Conservation (phyloP, 768 basidiomycete species). For the Podaxis sp. region DNA sequence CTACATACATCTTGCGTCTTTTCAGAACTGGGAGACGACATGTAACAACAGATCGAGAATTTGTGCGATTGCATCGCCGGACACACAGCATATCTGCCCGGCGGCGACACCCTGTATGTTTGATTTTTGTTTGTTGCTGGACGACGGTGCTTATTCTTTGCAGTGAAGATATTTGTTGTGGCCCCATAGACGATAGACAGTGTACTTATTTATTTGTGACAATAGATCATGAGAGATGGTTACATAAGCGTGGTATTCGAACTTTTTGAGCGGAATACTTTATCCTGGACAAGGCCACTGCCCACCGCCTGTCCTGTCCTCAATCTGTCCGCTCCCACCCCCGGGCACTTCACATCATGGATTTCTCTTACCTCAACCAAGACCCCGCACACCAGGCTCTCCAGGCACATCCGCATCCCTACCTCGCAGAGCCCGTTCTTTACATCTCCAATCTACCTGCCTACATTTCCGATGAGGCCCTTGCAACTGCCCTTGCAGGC, state of each 20-base stretch:
- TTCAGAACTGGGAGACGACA: background rate
- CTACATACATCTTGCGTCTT: background rate
- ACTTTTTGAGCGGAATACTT: background rate
- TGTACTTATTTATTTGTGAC: conserved; percentile 1
- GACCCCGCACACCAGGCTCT: conserved; percentile 31
- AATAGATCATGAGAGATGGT: conserved; percentile 13
- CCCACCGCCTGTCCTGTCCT: background rate
- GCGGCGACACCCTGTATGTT: conserved; percentile 20
- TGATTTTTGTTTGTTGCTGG: no score
- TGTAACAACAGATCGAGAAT: conserved; percentile 5
- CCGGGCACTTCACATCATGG: conserved; percentile 34
- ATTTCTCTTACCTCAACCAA: conserved; percentile 41
- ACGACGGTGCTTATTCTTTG: background rate
- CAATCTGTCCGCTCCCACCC: background rate
- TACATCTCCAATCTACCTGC: conserved; percentile 79
- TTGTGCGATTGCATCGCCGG: conserved; percentile 11
- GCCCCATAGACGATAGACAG: background rate
- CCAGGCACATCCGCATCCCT: conserved; percentile 62
- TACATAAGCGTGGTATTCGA: conserved; percentile 12
- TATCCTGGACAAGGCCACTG: background rate
- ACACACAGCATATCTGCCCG: conserved; percentile 16
- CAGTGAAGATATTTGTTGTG: conserved; percentile 7
- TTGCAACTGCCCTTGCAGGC: conserved; percentile 69
- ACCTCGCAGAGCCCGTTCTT: conserved; percentile 79
- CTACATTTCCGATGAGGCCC: conserved; percentile 72